These are phyloP conservation scores for Lecanoromycetidae sp. DNA, from an alignment of 2,329 filamentous ascomycete species.

Conservation along the genomic window DNA sequence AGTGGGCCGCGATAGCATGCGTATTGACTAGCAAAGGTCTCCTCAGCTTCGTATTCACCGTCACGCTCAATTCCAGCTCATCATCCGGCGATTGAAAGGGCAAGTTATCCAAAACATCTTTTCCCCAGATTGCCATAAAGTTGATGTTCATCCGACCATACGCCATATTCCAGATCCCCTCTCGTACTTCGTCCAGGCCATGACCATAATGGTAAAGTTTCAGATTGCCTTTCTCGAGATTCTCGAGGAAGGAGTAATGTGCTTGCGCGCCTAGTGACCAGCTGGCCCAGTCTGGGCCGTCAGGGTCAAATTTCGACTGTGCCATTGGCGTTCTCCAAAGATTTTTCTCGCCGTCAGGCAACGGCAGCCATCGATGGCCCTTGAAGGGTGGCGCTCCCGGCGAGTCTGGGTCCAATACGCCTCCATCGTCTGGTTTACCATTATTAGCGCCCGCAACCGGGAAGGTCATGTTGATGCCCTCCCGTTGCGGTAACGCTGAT, in stretches of 20 bases:
- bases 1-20: slow-evolving; percentile 42
- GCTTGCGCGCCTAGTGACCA: slow-evolving; percentile 40
- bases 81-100: slow-evolving; percentile 32
- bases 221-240: slow-evolving; percentile 37
- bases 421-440: slow-evolving; percentile 20
- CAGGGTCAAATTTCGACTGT: slow-evolving; percentile 35
- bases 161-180: slow-evolving; percentile 35
- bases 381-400: slow-evolving; percentile 21
- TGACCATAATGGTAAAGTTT: slow-evolving; percentile 37
- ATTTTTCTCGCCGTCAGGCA: slow-evolving; percentile 31
- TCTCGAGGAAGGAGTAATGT: slow-evolving; percentile 37
- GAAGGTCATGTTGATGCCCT: slow-evolving; percentile 24
- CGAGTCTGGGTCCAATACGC: slow-evolving; percentile 3
- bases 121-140: slow-evolving; percentile 43
- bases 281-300: slow-evolving; percentile 34
- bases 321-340: slow-evolving; percentile 37
- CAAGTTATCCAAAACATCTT: slow-evolving; percentile 38
- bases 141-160: slow-evolving; percentile 42
- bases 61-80: slow-evolving; percentile 33
- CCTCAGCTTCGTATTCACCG: slow-evolving; percentile 22
- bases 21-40: slow-evolving; percentile 39
- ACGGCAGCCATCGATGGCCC: slow-evolving; percentile 41
- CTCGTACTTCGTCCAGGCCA: slow-evolving; percentile 21
- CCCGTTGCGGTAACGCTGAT: slow-evolving; percentile 21
- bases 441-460: not conserved